Evolutionary conservation across 2,329 filamentous ascomycete genomes (phyloP).

Genomic region (Nothophaeocryptopus gaeumannii): DNA sequence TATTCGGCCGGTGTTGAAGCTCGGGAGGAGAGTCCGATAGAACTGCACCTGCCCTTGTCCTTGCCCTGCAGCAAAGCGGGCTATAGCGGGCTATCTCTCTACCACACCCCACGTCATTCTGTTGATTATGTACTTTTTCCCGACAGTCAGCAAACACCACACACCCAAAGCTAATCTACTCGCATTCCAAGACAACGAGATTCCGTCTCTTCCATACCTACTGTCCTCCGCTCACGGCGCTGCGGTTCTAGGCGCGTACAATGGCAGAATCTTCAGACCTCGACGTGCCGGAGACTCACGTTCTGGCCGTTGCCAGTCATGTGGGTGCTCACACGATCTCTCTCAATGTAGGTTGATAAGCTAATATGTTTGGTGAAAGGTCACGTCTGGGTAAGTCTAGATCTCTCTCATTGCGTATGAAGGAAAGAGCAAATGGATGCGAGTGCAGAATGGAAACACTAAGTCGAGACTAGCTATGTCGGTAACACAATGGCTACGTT

Average conservation of each 20-base stretch:
- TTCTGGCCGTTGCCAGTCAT: slow-evolving; percentile 92
- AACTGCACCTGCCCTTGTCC: too few relatives aligned
- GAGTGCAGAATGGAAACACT: slow-evolving; percentile 15
- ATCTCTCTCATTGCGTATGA: not conserved
- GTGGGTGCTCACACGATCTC: slow-evolving; percentile 56
- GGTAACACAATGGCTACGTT: slow-evolving; percentile 97
- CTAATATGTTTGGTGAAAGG: slow-evolving; percentile 45
- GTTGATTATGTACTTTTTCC: slow-evolving; percentile 12
- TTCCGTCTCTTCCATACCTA: not conserved
- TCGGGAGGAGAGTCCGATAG: too few relatives aligned
- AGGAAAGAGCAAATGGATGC: slow-evolving; percentile 2
- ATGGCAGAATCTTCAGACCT: slow-evolving; percentile 23
- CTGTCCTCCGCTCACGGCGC: not conserved
- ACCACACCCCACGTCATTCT: slow-evolving; percentile 16
- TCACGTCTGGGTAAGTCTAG: slow-evolving; percentile 67
- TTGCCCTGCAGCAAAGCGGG: too few relatives aligned
- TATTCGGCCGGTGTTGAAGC: too few relatives aligned
- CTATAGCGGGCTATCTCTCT: too few relatives aligned
- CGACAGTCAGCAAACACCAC: slow-evolving; percentile 3
- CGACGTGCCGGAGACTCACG: slow-evolving; percentile 59
- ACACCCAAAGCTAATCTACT: not conserved
- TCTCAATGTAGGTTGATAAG: slow-evolving; percentile 24
- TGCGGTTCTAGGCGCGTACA: not conserved
- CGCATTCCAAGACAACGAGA: not conserved
- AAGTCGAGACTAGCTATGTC: slow-evolving; percentile 67